These are phyloP conservation scores for Citrus hindsii DNA, from an alignment of 345 rosid species.

Conservation along the genomic window DNA sequence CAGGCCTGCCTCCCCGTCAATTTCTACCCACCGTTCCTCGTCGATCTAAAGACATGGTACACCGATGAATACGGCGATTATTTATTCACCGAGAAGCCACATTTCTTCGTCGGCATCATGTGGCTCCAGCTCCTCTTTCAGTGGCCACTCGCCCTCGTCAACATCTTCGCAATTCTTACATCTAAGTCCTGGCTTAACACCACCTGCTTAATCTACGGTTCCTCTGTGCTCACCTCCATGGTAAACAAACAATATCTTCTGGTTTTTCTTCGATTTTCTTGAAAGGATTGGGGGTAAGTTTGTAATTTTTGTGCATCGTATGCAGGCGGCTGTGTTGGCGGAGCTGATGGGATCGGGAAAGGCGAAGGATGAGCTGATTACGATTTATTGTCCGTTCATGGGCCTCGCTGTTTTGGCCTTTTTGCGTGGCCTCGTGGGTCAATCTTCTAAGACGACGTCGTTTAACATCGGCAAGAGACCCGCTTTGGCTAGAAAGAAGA, in stretches of 20 bases:
- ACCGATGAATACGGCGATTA: conserved; percentile 53
- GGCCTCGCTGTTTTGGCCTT: conserved; percentile 51
- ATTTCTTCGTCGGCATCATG: conserved; percentile 63
- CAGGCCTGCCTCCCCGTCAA: conserved; percentile 49
- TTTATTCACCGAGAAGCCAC: conserved; percentile 61
- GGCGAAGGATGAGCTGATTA: conserved; percentile 53
- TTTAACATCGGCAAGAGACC: conserved; percentile 33
- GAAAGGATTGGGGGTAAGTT: not conserved
- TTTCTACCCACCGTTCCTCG: conserved; percentile 50
- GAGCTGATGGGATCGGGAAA: conserved; percentile 59
- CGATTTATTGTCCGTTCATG: conserved; percentile 55
- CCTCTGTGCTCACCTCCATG: conserved; percentile 59
- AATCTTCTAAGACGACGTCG: conserved; percentile 15
- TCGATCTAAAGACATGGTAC: conserved; percentile 45
- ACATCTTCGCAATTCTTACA: conserved; percentile 47
- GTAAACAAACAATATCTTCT: conserved; percentile 25
- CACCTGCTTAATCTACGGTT: conserved; percentile 74
- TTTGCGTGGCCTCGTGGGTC: conserved; percentile 54
- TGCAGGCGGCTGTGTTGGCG: conserved; percentile 58
- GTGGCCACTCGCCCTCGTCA: conserved; percentile 73
- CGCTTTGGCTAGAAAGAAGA: conserved; percentile 54
- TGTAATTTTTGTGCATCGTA: not conserved
- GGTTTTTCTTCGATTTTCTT: not conserved
- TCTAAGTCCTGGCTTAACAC: conserved; percentile 65
- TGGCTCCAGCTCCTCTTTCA: conserved; percentile 69